A percentile compares a stretch with the other conserved stretches of the same genome.
phyloP scores from a whole-genome alignment of 2,329 filamentous ascomycete species.

The Cyphellophora europaea region DNA sequence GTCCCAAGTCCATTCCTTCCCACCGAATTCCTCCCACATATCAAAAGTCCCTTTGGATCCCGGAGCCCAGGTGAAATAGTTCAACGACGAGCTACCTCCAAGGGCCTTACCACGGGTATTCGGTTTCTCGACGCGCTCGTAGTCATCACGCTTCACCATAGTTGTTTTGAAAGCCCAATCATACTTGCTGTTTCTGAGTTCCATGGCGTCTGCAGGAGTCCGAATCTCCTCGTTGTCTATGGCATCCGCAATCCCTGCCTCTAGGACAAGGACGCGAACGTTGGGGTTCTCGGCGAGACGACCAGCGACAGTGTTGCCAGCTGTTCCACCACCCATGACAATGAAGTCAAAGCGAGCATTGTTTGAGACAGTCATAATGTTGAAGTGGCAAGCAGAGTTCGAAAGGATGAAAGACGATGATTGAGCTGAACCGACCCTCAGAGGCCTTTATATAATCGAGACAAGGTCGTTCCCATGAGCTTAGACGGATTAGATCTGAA shows the following conservation, averaged over 20 bases:
- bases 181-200: slow-evolving; percentile 45
- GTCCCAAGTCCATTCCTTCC: slow-evolving; percentile 48
- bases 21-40: slow-evolving; percentile 37
- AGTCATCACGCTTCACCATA: slow-evolving; percentile 50
- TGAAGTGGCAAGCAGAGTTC: too few relatives aligned
- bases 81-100: slow-evolving; percentile 49
- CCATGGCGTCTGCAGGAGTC: slow-evolving; percentile 44
- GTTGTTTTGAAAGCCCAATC: slow-evolving; percentile 50
- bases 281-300: slow-evolving; percentile 43
- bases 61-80: slow-evolving; percentile 57
- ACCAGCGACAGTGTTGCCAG: slow-evolving; percentile 40
- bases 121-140: slow-evolving; percentile 53
- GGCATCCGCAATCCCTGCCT: slow-evolving; percentile 35
- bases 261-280: slow-evolving; percentile 30
- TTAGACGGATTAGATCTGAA: too few relatives aligned
- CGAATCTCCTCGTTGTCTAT: slow-evolving; percentile 42
- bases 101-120: slow-evolving; percentile 53
- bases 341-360: slow-evolving; percentile 19
- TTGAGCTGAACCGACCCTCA: too few relatives aligned
- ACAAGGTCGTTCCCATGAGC: too few relatives aligned
- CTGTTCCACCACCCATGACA: slow-evolving; percentile 32
- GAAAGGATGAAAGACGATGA: too few relatives aligned
- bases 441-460: too few relatives aligned
- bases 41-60: slow-evolving; percentile 50
- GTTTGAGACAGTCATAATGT: background rate